These are phyloP conservation scores for Sphaerulina musiva DNA, from an alignment of 2,329 filamentous ascomycete species.

Conservation along the genomic window DNA sequence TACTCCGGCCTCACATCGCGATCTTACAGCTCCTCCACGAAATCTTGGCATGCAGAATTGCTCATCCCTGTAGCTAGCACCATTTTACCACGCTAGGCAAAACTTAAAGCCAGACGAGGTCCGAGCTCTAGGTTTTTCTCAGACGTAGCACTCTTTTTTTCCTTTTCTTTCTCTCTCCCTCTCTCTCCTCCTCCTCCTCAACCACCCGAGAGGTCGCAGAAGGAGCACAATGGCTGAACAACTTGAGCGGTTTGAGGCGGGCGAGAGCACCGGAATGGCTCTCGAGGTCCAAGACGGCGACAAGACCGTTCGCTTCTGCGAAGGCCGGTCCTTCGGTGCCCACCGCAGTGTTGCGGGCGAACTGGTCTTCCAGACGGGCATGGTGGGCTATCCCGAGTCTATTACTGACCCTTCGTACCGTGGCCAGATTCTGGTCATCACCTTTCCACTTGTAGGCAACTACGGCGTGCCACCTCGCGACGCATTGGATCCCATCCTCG, in stretches of 20 bases:
- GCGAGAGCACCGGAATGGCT: constrained; percentile 48
- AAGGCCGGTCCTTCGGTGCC: constrained; percentile 94
- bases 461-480: constrained; percentile 92
- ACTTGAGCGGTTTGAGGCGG: constrained; percentile 21
- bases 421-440: constrained; percentile 92
- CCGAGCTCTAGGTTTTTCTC: background rate
- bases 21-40: background rate
- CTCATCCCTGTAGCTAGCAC: background rate
- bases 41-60: background rate
- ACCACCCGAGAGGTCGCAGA: constrained; percentile 8
- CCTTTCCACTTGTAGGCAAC: constrained; percentile 91
- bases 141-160: background rate
- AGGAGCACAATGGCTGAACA: constrained; percentile 25
- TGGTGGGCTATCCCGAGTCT: constrained; percentile 97
- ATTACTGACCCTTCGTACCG: constrained; percentile 82
- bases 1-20: constrained; percentile 3
- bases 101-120: background rate
- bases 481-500: constrained; percentile 73
- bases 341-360: constrained; percentile 92
- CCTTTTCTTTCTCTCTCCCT: constrained; percentile 1
- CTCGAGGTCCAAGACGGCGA: constrained; percentile 91
- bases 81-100: background rate
- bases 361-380: constrained; percentile 98
- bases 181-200: constrained; percentile 6
- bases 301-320: constrained; percentile 55